Conservation (phyloP, 331 rosid genomes). For the Malus hybrid region DNA sequence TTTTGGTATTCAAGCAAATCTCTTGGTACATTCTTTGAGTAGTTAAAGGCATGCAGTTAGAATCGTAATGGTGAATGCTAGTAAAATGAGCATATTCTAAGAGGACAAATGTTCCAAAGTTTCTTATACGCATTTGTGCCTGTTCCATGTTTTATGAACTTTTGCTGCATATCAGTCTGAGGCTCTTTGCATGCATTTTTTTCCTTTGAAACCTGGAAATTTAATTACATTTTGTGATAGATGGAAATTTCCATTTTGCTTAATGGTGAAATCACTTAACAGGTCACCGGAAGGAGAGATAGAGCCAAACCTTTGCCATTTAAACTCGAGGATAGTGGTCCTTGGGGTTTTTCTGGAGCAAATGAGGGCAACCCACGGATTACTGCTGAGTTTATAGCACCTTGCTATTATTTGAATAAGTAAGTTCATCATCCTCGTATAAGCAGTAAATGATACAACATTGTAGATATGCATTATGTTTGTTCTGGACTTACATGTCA, state of each 20-base stretch:
- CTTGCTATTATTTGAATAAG: conserved; percentile 82
- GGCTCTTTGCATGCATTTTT: neutral
- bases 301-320: conserved; percentile 91
- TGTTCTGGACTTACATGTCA: neutral
- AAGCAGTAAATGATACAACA: neutral
- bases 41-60: neutral
- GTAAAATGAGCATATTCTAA: neutral
- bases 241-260: neutral
- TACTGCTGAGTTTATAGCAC: conserved; percentile 80
- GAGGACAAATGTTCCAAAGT: neutral
- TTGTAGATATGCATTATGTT: neutral
- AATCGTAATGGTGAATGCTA: neutral
- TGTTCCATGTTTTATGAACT: neutral
- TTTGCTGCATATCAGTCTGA: neutral
- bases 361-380: conserved; percentile 87
- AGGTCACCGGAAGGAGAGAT: conserved; percentile 98
- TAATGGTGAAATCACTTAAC: conserved; percentile 17
- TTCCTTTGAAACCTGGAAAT: neutral
- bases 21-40: neutral
- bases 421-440: conserved; percentile 24
- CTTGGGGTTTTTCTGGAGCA: conserved; percentile 90
- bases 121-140: neutral
- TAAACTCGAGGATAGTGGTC: conserved; percentile 63
- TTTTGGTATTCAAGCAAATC: neutral
- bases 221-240: neutral